Percentiles rank a stretch among this genome's conserved stretches.
These are phyloP conservation scores for Gloeostereum incarnatum DNA, from an alignment of 768 basidiomycete genomes.

Conservation along the genomic window DNA sequence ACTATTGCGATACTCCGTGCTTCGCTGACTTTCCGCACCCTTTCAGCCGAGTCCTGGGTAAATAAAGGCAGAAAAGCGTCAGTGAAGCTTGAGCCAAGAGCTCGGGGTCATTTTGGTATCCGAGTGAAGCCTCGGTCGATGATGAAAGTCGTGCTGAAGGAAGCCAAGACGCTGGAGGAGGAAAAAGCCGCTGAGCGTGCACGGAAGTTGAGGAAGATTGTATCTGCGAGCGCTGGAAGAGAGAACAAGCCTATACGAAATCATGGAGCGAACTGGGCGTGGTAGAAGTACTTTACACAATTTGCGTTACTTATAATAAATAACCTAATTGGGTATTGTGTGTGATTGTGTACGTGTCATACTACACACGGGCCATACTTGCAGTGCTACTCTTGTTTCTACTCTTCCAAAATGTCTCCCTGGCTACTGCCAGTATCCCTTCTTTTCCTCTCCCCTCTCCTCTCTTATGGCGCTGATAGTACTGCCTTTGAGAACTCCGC, in stretches of 20 bases:
- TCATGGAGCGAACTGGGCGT: slow-evolving; percentile 64
- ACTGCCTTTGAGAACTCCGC: slow-evolving; percentile 87
- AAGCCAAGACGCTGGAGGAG: slow-evolving; percentile 73
- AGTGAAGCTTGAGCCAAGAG: slow-evolving; percentile 71
- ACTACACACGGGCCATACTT: slow-evolving; percentile 6
- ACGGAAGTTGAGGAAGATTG: slow-evolving; percentile 65
- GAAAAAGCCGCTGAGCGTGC: slow-evolving; percentile 49
- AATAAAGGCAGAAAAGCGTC: slow-evolving; percentile 64
- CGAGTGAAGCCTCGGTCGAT: slow-evolving; percentile 69
- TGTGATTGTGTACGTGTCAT: not conserved
- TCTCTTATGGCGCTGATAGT: slow-evolving; percentile 25
- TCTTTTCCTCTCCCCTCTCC: slow-evolving; percentile 30
- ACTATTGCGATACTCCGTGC: slow-evolving; percentile 1
- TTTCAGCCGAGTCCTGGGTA: slow-evolving; percentile 87
- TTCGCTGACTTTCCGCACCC: not conserved
- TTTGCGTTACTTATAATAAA: too few relatives aligned
- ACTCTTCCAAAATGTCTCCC: slow-evolving; percentile 34
- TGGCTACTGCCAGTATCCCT: slow-evolving; percentile 39
- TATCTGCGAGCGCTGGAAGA: slow-evolving; percentile 70
- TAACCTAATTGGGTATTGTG: too few relatives aligned
- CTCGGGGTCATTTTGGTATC: slow-evolving; percentile 73
- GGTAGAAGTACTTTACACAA: slow-evolving; percentile 36
- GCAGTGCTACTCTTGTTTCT: slow-evolving; percentile 4
- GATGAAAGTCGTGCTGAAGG: slow-evolving; percentile 67
- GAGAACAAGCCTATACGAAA: slow-evolving; percentile 79